Percentiles rank a stretch among this genome's conserved stretches.
phyloP scores from a whole-genome alignment of 2,329 filamentous ascomycete genomes.

The Magnaporthiopsis rhizophila region DNA sequence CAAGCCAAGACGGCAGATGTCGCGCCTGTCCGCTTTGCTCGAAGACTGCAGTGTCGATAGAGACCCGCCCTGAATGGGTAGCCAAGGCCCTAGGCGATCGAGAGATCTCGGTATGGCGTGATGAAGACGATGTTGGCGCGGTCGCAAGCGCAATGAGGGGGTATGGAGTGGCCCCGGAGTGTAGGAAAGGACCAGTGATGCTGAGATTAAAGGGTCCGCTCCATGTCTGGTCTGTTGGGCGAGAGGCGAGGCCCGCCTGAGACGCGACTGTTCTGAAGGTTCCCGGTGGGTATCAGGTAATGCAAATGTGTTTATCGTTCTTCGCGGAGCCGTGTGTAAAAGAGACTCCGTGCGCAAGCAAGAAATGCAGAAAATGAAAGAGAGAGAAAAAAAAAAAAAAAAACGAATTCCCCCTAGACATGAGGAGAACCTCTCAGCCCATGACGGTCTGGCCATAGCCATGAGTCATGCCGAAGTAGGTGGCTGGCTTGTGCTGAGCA shows the following conservation, averaged over 20 bases:
- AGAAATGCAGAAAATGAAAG: neutral
- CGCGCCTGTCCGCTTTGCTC: neutral
- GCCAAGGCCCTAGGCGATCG: neutral
- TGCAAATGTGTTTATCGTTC: constrained; percentile 8
- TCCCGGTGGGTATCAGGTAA: constrained; percentile 5
- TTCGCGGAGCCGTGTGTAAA: neutral
- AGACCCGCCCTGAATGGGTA: neutral
- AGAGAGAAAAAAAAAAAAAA: neutral
- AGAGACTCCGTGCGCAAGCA: neutral
- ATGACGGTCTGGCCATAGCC: constrained; percentile 48
- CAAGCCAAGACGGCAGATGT: neutral
- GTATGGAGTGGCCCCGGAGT: neutral
- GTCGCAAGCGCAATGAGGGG: neutral
- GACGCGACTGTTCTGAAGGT: neutral
- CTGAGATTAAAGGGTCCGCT: neutral
- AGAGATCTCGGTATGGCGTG: neutral
- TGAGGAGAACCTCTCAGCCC: constrained; percentile 26
- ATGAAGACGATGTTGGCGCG: neutral
- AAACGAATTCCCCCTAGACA: neutral
- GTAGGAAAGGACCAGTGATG: neutral
- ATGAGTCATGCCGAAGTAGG: constrained; percentile 38
- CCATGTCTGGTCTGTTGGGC: neutral
- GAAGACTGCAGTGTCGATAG: neutral
- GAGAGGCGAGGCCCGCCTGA: neutral
- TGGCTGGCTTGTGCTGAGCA: constrained; percentile 32